A percentile compares a stretch with the other conserved stretches of the same genome.
Evolutionary conservation across 2,329 filamentous ascomycete genomes (phyloP).

Genomic region (Phaeosphaeria sp.): DNA sequence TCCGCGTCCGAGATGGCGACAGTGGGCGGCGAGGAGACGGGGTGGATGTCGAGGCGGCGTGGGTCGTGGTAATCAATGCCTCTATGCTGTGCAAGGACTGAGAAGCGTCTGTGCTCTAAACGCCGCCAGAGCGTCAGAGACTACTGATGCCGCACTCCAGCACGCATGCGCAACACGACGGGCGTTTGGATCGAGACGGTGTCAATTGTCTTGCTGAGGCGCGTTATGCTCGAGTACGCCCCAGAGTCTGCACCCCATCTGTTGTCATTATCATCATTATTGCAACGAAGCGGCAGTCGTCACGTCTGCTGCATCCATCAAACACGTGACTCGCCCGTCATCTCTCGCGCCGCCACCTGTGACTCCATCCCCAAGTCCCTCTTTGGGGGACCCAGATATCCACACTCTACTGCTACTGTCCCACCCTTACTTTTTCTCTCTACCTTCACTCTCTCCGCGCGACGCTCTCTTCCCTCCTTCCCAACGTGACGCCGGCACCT

Average conservation of each 20-base stretch:
- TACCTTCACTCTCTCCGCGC: background rate
- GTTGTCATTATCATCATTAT: too few species aligned
- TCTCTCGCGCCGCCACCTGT: conserved; percentile 3
- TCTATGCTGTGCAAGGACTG: conserved; percentile 16
- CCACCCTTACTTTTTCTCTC: background rate
- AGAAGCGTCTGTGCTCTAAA: conserved; percentile 20
- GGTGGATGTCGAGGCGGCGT: conserved; percentile 2
- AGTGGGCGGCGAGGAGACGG: conserved; percentile 7
- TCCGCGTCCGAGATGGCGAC: conserved; percentile 21
- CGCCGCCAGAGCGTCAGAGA: conserved; percentile 10
- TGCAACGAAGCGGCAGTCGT: background rate
- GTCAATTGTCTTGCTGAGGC: background rate
- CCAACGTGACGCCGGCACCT: background rate
- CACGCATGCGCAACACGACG: background rate
- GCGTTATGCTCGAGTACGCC: too few species aligned
- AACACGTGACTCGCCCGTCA: conserved; percentile 2
- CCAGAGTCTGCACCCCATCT: too few species aligned
- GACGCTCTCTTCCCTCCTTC: conserved; percentile 2
- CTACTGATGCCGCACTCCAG: background rate
- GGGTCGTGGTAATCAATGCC: conserved; percentile 6
- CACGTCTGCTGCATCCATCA: background rate
- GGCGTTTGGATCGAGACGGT: too few species aligned
- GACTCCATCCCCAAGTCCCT: conserved; percentile 14
- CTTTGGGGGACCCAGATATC: conserved; percentile 18
- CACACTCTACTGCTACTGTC: background rate